A percentile compares a stretch with the other conserved stretches of the same genome.
These are phyloP conservation scores for Tephrocybe sp. DNA, from an alignment of 768 basidiomycete genomes.

Conservation along the genomic window DNA sequence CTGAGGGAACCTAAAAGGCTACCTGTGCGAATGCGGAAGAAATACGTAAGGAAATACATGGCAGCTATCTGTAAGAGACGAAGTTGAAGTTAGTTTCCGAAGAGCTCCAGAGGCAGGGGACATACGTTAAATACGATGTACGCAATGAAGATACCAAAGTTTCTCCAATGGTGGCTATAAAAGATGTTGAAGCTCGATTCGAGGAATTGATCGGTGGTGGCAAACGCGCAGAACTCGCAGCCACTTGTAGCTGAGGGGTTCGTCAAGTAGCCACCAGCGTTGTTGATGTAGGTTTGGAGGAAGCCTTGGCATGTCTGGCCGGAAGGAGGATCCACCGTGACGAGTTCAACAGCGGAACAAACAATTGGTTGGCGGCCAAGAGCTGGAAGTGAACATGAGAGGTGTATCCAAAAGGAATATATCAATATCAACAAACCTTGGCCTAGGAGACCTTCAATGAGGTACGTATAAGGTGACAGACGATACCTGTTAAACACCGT, in stretches of 20 bases:
- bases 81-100: not conserved
- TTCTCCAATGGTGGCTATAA: conserved; percentile 50
- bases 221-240: conserved; percentile 57
- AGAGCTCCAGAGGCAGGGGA: not conserved
- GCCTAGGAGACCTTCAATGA: conserved; percentile 48
- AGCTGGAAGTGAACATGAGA: conserved; percentile 37
- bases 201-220: conserved; percentile 57
- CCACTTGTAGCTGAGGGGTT: conserved; percentile 45
- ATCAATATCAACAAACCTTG: conserved; percentile 35
- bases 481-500: conserved; percentile 25
- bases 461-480: conserved; percentile 49
- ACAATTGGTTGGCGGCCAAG: conserved; percentile 46
- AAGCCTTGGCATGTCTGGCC: conserved; percentile 57
- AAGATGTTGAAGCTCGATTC: conserved; percentile 54
- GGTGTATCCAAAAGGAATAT: conserved; percentile 27
- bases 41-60: conserved; percentile 52
- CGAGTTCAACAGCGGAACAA: conserved; percentile 64
- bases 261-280: conserved; percentile 56
- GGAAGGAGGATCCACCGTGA: conserved; percentile 53
- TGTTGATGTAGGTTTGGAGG: conserved; percentile 46
- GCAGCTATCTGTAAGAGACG: conserved; percentile 34
- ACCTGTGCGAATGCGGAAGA: conserved; percentile 15
- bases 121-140: conserved; percentile 47
- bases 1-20: conserved; percentile 9
- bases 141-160: conserved; percentile 49